Conservation (phyloP, 352 stramenopile genomes). For the Elongisporangium undulatum region DNA sequence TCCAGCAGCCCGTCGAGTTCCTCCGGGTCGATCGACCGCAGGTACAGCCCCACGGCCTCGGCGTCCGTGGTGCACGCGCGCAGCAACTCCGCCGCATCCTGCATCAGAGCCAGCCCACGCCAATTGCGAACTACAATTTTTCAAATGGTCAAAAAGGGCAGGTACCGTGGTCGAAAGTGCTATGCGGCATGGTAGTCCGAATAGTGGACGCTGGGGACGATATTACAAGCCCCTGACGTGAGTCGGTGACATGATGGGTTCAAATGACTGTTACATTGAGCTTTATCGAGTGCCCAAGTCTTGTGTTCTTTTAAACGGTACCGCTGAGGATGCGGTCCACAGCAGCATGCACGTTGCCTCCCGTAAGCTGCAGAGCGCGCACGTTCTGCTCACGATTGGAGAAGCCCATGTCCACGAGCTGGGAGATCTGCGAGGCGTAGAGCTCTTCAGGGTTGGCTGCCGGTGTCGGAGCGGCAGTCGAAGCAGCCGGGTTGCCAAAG, state of each 20-base stretch:
- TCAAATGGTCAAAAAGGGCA: constrained; percentile 2
- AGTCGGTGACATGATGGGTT: background rate
- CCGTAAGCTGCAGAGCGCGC: constrained; percentile 76
- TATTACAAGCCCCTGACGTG: background rate
- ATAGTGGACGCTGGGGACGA: background rate
- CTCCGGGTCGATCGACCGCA: constrained; percentile 45
- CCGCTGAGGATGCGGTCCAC: constrained; percentile 87
- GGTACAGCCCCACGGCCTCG: constrained; percentile 55
- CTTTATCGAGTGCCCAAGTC: constrained; percentile 2
- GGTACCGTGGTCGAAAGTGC: background rate
- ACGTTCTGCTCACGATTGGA: constrained; percentile 87
- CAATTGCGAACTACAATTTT: background rate
- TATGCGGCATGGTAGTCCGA: background rate
- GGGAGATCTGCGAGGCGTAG: constrained; percentile 86
- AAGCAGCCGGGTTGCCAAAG: constrained; percentile 16
- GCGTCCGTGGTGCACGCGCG: constrained; percentile 55
- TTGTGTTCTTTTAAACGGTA: constrained; percentile 26
- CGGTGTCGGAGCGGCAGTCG: constrained; percentile 12
- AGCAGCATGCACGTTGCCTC: constrained; percentile 87
- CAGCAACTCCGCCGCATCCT: constrained; percentile 51
- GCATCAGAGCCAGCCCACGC: constrained; percentile 8
- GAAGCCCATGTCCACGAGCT: constrained; percentile 91
- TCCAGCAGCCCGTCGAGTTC: constrained; percentile 68
- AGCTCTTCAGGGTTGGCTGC: constrained; percentile 72
- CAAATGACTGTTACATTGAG: background rate